Evolutionary conservation across 2,329 filamentous ascomycete genomes (phyloP), one percentile per base, ranked within the genome.

Genomic region (Allantophomopsis cytisporea): DNA sequence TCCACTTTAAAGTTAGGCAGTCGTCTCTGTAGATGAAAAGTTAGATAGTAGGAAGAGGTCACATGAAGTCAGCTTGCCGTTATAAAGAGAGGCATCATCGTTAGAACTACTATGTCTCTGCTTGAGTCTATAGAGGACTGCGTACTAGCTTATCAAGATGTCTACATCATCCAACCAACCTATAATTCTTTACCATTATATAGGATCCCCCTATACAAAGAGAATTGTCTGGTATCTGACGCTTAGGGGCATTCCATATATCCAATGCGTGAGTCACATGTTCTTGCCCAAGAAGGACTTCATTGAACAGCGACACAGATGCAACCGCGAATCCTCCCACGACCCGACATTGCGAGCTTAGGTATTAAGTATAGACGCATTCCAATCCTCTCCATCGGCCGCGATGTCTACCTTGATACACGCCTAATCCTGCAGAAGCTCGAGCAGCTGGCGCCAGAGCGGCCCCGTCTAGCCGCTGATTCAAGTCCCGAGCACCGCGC

Each of bases 301-400:
- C 18, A 20, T 21, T 41, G 17, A 17, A 35, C 43, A 38, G 13
- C 31, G 23, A 10, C 7, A 34, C 43, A 80, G 77, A 57, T 76
- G 37, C 80, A 85, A 73, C 77, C 80, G 0, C 60, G 64, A 2
- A 66, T 71, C 28, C 63, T 84, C 52, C 81, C 81, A 6, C 74
- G 80, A 18, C 77, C 77, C 1, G 77, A 83, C 53, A 53, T 84
- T 13, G 57, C 61, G n/a, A 60, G 62, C 2, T 65, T 86, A 12
- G 77, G 76, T 18, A 65, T 84, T 39, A 60, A 64, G 6, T 80
- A 86, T 58, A 71, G 80, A 4, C 77, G 81, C 41, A 83, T 84
- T 41, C 81, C 81, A 1, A 52, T 85, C 38, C 58, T 85, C 38
- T 60, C 73, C 16, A 75, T 84, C 47, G 80, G 77, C 13, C 64